phyloP scores from a whole-genome alignment of 257 asterid genomes.

The Nicotiana benthamiana region DNA sequence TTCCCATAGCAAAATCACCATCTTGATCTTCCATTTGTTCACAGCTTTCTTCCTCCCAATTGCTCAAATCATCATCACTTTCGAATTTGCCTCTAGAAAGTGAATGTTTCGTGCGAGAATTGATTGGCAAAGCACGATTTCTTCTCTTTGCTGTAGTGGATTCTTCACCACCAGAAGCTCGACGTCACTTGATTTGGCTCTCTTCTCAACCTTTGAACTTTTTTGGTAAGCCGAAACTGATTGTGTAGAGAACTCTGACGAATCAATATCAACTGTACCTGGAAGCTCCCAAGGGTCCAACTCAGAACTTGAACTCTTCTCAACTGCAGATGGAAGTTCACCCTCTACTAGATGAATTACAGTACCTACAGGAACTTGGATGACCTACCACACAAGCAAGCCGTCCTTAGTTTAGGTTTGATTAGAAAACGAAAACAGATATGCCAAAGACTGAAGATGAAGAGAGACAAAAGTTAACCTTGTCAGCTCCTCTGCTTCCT shows the following conservation, averaged over 20 bases:
- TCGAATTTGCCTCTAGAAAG: constrained; percentile 19
- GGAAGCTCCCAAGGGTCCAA: constrained; percentile 93
- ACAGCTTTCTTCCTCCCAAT: constrained; percentile 26
- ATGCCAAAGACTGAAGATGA: constrained; percentile 8
- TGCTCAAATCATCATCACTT: constrained; percentile 14
- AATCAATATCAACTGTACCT: constrained; percentile 39
- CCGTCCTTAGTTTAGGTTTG: neutral
- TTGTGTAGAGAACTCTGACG: constrained; percentile 29
- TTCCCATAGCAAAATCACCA: constrained; percentile 27
- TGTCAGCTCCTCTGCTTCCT: constrained; percentile 86
- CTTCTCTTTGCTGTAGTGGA: constrained; percentile 12
- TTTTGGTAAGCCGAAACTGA: constrained; percentile 11
- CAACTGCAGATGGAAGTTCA: constrained; percentile 63
- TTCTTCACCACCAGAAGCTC: neutral
- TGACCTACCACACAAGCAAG: constrained; percentile 42
- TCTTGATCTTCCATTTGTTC: constrained; percentile 27
- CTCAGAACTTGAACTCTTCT: constrained; percentile 43
- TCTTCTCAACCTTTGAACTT: constrained; percentile 12
- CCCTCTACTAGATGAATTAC: constrained; percentile 78
- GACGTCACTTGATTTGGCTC: neutral
- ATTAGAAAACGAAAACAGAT: constrained; percentile 3
- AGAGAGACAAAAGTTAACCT: constrained; percentile 38
- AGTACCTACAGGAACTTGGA: constrained; percentile 83
- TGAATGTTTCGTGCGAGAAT: constrained; percentile 14
- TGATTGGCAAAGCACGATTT: constrained; percentile 1